Conservation (phyloP, 345 rosid species). For the Rhodamnia rubescens region DNA sequence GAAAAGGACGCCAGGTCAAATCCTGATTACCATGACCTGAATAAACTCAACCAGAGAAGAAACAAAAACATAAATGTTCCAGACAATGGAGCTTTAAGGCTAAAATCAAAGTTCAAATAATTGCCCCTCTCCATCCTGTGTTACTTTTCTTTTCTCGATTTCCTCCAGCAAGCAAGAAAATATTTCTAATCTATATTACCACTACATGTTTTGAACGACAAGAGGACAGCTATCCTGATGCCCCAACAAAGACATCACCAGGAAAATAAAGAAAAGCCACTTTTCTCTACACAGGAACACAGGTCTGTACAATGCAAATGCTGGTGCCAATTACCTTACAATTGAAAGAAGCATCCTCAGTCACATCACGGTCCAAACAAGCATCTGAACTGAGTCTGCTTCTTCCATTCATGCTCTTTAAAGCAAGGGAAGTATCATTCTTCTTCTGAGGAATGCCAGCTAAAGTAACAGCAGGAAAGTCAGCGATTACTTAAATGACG, state of each 20-base stretch:
- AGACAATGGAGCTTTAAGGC: neutral
- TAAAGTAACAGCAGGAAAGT: conserved; percentile 4
- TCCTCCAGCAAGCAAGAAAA: neutral
- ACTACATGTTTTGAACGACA: neutral
- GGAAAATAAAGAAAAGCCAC: neutral
- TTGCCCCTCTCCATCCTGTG: neutral
- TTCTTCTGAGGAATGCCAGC: conserved; percentile 27
- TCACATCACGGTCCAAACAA: conserved; percentile 16
- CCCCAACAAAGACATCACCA: neutral
- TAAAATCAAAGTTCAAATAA: neutral
- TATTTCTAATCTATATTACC: neutral
- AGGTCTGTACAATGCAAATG: neutral
- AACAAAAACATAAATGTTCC: neutral
- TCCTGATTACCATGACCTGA: neutral
- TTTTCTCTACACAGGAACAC: neutral
- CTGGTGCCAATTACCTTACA: conserved; percentile 25
- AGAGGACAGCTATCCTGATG: neutral
- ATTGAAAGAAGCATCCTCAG: conserved; percentile 13
- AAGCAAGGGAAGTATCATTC: conserved; percentile 14
- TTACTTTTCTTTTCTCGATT: neutral
- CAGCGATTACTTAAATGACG: neutral
- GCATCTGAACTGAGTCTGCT: conserved; percentile 5
- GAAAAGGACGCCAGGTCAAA: neutral
- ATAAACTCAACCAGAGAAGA: neutral
- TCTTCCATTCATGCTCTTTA: conserved; percentile 15